Evolutionary conservation across 148 eudicot species (phyloP), one percentile per base, ranked within the genome.

Genomic region (Heliosperma pusillum): DNA sequence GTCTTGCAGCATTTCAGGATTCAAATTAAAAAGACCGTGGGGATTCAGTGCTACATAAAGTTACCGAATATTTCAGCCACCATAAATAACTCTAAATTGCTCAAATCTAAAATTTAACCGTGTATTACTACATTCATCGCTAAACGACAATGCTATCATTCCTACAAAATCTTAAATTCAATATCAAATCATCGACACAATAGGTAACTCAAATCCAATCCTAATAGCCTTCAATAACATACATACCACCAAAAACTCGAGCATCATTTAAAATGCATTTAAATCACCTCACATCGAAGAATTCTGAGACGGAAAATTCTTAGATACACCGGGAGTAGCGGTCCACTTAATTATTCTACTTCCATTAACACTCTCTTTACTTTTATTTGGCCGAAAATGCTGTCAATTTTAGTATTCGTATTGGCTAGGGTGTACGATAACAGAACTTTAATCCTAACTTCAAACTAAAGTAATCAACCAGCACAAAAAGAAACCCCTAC

Each of bases 261-360:
- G 64, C 72, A 20, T 30, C 33, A 20, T 22, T 36, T 29, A 71
- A 17, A 66, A 5, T 20, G 17, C 47, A 62, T 50, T 33, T 22
- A 45, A 65, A 60, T 36, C 67, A 70, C 56, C 42, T 55, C 74
- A 71, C 79, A 80, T 72, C 58, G 55, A 50, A 13, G 17, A 50
- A 12, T 50, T 15, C 55, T 13, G 6, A 45, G 50, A 29, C 30
- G 30, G 3, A 29, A 29, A 29, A 29, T 29, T 29, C 30, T 29
- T 29, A 29, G 30, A 29, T 29, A 29, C 30, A 29, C 30, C 30
- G 30, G 30, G 30, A 1, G 3, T 29, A 29, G 42, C 7, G 42
- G 42, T 36, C 42, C 55, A 0, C 5, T 50, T 1, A 12, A 12
- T 4, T 50, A 13, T 50, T 13, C 12, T 50, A 50, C 55, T 50